Base-by-base conservation (phyloP, 1,284 basidiomycete genomes). In the Malassezia globosa region DNA sequence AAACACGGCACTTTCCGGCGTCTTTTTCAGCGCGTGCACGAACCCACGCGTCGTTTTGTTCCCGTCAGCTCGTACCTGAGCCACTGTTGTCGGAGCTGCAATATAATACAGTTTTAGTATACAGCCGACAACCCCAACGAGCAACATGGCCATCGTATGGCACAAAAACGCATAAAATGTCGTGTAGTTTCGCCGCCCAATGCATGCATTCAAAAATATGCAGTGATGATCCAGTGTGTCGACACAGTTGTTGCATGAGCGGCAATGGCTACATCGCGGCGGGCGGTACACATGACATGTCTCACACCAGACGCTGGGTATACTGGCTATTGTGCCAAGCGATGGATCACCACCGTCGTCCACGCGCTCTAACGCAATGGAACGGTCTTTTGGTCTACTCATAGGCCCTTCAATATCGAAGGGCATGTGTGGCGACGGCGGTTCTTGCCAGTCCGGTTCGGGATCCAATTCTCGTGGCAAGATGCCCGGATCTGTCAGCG, bases 221-320 rank as follows among this genome's bases (percentile, higher is more conserved):
- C 70, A 72, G 43, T 72, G 70, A 50, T 72, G 70, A 39, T 72
- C 69, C 39, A 72, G 64, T 33, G 59, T 59, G 23, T 71, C 66
- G 7, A 72, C 64, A 45, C 70, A 72, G 46, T 68, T 69, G 36
- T 72, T 65, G 54, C 70, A 72, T 2, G 66, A 55, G 8, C 70
- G 49, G 41, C 70, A 72, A 41, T 72, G 70, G 23, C 63, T 66
- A 42, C 54, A 56, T 14, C 70, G 53, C 0, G 70, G 70, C 6
- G 70, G 64, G 5, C 70, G 51, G 40, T 71, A 72, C 1, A 61
- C 58, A 1, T 58, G 55, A 42, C 70, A 72, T 16, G 69, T 65
- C 42, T 63, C 59, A 51, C 70, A 72, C 70, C 70, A 72, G 29
- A 66, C 66, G 18, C 60, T 54, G 31, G 55, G 43, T 23, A 70